phyloP scores from a whole-genome alignment of 768 basidiomycete species.

The Leccinum olivaceopallidum region DNA sequence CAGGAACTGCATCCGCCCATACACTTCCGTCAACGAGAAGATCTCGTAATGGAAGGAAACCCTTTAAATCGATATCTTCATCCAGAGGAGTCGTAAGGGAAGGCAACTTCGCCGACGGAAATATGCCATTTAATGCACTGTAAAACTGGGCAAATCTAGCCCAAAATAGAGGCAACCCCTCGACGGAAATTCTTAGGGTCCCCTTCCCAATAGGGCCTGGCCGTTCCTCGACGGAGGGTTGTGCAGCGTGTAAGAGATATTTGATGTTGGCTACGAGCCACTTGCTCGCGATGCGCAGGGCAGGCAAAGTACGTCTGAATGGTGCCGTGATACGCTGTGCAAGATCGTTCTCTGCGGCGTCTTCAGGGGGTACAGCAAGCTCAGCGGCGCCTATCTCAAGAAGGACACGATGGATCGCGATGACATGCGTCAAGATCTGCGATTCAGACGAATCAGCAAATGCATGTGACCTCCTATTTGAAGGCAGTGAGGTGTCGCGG shows the following conservation, averaged over 20 bases:
- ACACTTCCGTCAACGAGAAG: slow-evolving; percentile 42
- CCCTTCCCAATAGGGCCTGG: slow-evolving; percentile 14
- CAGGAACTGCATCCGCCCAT: slow-evolving; percentile 13
- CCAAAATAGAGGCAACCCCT: slow-evolving; percentile 64
- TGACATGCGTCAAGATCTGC: slow-evolving; percentile 63
- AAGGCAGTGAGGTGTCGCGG: slow-evolving; percentile 43
- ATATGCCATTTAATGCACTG: slow-evolving; percentile 57
- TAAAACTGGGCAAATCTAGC: slow-evolving; percentile 65
- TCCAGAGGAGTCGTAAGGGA: slow-evolving; percentile 64
- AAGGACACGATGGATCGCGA: slow-evolving; percentile 63
- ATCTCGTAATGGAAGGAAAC: slow-evolving; percentile 80
- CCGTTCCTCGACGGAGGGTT: slow-evolving; percentile 26
- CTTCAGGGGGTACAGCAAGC: slow-evolving; percentile 55
- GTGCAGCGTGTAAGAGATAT: slow-evolving; percentile 55
- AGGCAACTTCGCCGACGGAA: slow-evolving; percentile 67
- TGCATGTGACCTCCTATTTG: slow-evolving; percentile 27
- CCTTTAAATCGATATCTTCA: slow-evolving; percentile 87
- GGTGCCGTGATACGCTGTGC: slow-evolving; percentile 84
- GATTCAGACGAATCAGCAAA: slow-evolving; percentile 47
- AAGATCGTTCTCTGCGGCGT: slow-evolving; percentile 56
- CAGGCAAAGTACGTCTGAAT: slow-evolving; percentile 83
- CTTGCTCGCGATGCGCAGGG: slow-evolving; percentile 83
- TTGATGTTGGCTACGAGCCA: slow-evolving; percentile 82
- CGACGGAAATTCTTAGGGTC: slow-evolving; percentile 30
- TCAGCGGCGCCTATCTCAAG: slow-evolving; percentile 66